phyloP scores from a whole-genome alignment of 202 grass and related monocot genomes.

The Cymbopogon flexuosus region DNA sequence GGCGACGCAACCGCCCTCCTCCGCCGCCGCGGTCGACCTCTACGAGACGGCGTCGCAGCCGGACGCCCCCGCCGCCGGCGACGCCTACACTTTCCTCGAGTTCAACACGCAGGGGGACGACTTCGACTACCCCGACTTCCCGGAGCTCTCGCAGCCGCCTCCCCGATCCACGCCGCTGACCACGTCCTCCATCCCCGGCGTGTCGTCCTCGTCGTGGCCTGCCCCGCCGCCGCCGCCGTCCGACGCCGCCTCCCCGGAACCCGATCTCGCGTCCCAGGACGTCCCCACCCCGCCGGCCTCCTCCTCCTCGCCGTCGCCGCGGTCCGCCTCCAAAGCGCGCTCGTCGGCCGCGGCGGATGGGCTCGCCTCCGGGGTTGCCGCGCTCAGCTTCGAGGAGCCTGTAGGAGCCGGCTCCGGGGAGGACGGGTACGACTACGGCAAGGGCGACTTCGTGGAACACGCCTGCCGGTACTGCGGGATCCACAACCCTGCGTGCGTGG shows the following conservation, averaged over 20 bases:
- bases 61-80: conserved; percentile 54
- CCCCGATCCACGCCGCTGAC: conserved; percentile 51
- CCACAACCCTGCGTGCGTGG: conserved; percentile 86
- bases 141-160: conserved; percentile 68
- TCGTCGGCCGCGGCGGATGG: conserved; percentile 31
- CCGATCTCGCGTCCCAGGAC: conserved; percentile 39
- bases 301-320: conserved; percentile 49
- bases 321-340: conserved; percentile 33
- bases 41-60: conserved; percentile 99
- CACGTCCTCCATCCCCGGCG: conserved; percentile 17
- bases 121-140: conserved; percentile 81
- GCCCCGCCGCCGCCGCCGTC: conserved; percentile 27
- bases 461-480: conserved; percentile 92
- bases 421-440: conserved; percentile 76
- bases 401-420: conserved; percentile 33
- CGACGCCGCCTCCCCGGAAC: conserved; percentile 27
- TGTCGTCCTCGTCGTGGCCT: conserved; percentile 32
- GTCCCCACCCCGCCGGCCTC: conserved; percentile 38
- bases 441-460: conserved; percentile 85
- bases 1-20: conserved; percentile 50
- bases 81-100: conserved; percentile 92
- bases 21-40: conserved; percentile 48
- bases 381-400: conserved; percentile 84
- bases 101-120: conserved; percentile 97
- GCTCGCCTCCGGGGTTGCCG: conserved; percentile 63